Percentiles rank a stretch among this genome's conserved stretches.
Conservation (phyloP, 2,329 filamentous ascomycete species). For the Lojkania enalia region DNA sequence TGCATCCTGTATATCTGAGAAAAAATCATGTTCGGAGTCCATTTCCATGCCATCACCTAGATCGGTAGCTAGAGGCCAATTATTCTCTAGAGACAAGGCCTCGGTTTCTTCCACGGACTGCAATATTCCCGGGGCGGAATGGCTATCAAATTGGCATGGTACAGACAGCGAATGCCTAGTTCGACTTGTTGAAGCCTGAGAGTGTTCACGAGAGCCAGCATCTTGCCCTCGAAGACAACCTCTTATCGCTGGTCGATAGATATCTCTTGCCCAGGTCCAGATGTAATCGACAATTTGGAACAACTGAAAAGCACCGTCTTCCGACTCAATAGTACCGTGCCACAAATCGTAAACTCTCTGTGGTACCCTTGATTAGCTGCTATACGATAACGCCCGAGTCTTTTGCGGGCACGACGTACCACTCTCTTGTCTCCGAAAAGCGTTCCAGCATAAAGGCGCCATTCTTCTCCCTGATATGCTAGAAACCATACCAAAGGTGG, state of each 20-base stretch:
- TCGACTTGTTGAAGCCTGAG: conserved; percentile 9
- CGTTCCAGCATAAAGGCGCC: conserved; percentile 18
- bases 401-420: neutral
- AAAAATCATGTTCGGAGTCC: no score
- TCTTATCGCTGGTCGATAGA: conserved; percentile 13
- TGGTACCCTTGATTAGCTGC: neutral
- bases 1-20: neutral
- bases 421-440: neutral
- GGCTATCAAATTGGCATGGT: neutral
- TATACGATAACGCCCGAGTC: neutral
- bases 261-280: conserved; percentile 22
- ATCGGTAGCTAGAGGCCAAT: neutral
- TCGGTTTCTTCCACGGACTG: neutral
- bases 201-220: conserved; percentile 1
- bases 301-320: conserved; percentile 22
- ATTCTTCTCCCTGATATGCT: conserved; percentile 20
- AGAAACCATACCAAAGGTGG: conserved; percentile 24
- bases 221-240: conserved; percentile 1
- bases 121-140: neutral
- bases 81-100: neutral
- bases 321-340: conserved; percentile 21
- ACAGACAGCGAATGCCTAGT: conserved; percentile 6
- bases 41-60: no score
- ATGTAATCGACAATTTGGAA: conserved; percentile 23
- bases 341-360: conserved; percentile 21